These are phyloP conservation scores for Maudiozyma barnettii DNA, from an alignment of 805 yeast genomes.

Conservation along the genomic window DNA sequence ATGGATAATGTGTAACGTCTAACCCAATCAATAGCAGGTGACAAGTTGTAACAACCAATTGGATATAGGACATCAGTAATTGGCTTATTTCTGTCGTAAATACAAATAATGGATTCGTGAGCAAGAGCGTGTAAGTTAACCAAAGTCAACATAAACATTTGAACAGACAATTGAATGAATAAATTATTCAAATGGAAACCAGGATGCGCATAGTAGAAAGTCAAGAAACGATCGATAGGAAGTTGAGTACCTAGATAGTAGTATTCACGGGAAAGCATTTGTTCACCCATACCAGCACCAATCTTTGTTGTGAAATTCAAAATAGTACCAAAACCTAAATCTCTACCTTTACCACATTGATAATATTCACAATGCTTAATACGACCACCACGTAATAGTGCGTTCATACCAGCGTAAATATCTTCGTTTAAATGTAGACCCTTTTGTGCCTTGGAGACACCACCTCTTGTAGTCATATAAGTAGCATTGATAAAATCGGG, in stretches of 20 bases:
- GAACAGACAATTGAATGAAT: constrained; percentile 68
- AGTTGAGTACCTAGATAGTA: constrained; percentile 72
- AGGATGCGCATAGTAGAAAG: constrained; percentile 79
- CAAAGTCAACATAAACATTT: constrained; percentile 59
- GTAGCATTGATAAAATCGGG: constrained; percentile 74
- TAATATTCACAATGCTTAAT: constrained; percentile 80
- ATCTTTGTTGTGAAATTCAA: constrained; percentile 78
- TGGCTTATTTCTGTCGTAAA: constrained; percentile 55
- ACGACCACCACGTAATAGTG: constrained; percentile 74
- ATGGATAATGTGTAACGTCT: constrained; percentile 73
- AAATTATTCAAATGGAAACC: constrained; percentile 79
- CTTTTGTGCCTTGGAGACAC: constrained; percentile 79
- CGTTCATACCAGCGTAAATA: constrained; percentile 84
- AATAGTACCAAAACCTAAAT: constrained; percentile 78
- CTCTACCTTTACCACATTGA: constrained; percentile 89
- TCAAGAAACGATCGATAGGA: constrained; percentile 70
- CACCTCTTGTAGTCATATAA: constrained; percentile 80
- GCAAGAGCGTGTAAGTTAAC: constrained; percentile 66
- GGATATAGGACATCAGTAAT: constrained; percentile 59
- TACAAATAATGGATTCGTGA: constrained; percentile 61
- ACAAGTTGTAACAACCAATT: constrained; percentile 61
- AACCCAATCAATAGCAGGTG: constrained; percentile 72
- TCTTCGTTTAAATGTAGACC: constrained; percentile 82
- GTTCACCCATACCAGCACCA: constrained; percentile 94
- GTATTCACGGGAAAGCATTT: constrained; percentile 75